Conservation (phyloP, 2,329 filamentous ascomycete species). For the Xylaria sp. region DNA sequence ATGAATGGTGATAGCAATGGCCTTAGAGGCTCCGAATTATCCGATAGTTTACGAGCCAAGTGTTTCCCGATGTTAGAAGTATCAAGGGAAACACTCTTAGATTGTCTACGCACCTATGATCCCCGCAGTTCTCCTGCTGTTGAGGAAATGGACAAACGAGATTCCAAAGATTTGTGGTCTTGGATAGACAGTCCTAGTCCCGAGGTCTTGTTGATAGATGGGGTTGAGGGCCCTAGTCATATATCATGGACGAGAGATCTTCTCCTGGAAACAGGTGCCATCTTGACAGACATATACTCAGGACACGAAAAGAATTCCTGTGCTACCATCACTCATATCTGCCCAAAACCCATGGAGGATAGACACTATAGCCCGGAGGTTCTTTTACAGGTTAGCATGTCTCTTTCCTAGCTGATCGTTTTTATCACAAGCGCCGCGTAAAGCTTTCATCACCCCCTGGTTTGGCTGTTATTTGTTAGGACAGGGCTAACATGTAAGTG, state of each 20-base stretch:
- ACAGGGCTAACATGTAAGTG: neutral
- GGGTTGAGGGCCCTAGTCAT: neutral
- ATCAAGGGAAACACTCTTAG: neutral
- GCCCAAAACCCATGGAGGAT: neutral
- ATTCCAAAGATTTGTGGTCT: neutral
- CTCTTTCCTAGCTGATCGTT: neutral
- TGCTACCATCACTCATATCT: neutral
- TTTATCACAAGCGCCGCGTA: neutral
- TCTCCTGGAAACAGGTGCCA: neutral
- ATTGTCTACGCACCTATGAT: neutral
- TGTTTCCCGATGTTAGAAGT: neutral
- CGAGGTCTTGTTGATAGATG: neutral
- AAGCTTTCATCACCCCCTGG: neutral
- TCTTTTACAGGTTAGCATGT: slow-evolving; percentile 3
- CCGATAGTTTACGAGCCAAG: neutral
- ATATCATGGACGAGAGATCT: slow-evolving; percentile 6
- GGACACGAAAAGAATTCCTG: neutral
- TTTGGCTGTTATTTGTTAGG: neutral
- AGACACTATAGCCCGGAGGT: neutral
- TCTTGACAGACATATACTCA: neutral
- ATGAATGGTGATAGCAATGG: neutral
- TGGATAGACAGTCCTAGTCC: neutral
- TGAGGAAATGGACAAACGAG: neutral
- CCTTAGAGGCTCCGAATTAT: neutral
- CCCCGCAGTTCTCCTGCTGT: neutral